Conservation (phyloP, 306 rosid genomes). For the Pyrus bretschneideri region DNA sequence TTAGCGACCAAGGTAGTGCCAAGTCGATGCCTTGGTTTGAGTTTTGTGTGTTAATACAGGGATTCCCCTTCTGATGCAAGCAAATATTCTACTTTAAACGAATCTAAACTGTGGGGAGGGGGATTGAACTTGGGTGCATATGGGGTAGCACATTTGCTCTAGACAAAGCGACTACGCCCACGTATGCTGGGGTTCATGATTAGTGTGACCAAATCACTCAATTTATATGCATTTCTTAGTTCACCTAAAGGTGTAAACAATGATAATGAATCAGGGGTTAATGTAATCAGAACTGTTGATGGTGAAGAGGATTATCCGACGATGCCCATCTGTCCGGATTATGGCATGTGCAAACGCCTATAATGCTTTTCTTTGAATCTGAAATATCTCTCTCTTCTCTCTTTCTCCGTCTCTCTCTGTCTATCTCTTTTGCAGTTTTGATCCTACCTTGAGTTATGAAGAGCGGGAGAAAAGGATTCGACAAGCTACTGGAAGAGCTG, state of each 20-base stretch:
- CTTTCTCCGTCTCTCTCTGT: background rate
- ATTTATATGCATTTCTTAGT: background rate
- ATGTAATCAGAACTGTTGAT: background rate
- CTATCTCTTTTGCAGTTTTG: conserved; percentile 50
- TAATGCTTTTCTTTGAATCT: background rate
- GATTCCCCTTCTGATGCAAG: background rate
- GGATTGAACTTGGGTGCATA: background rate
- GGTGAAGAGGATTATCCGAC: background rate
- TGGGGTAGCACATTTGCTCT: background rate
- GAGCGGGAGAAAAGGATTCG: conserved; percentile 74
- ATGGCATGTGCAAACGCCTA: background rate
- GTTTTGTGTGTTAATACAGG: background rate
- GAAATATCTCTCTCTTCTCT: conserved; percentile 1
- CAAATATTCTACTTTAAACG: too few species aligned
- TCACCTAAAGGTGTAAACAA: too few species aligned
- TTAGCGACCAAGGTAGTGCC: background rate
- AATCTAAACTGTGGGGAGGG: background rate
- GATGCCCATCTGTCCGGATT: conserved; percentile 1
- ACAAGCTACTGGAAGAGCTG: conserved; percentile 82
- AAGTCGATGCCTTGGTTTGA: background rate
- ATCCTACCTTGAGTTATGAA: conserved; percentile 76
- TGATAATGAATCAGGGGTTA: background rate
- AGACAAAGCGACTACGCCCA: background rate
- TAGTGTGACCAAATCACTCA: background rate
- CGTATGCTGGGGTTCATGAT: background rate